Evolutionary conservation across 2,329 filamentous ascomycete species (phyloP), one percentile per base, ranked within the genome.

Genomic region (Diaporthe vexans): DNA sequence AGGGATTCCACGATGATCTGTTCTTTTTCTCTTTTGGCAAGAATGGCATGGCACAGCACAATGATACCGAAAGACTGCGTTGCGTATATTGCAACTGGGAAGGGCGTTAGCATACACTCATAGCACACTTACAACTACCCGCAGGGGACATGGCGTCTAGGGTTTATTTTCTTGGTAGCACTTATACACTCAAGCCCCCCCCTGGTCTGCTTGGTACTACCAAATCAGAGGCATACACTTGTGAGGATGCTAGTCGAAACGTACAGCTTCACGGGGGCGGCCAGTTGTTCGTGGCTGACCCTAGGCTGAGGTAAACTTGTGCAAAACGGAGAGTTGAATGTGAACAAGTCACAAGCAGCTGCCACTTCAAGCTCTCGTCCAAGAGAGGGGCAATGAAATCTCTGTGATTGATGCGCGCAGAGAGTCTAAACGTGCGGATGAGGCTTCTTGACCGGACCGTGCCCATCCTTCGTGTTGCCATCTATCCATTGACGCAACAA

Each of bases 21-120:
- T 46, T 33, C n/a, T 63, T 26, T 52, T 52, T 4, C 19, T 15
- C 21, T 35, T 40, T 63, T n/a, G 58, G 61, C n/a, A 29, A 52
- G 56, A 29, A 71, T 61, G 54, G 57, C 40, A 72, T 52, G 57
- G 69, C 29, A 63, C 48, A 33, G 58, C 63, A 61, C 69, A 72
- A 61, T 54, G 46, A 63, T 54, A 61, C 56, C 57, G 69, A 29
- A 72, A 63, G 57, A 61, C 29, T 61, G 54, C 46, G 46, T 63
- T 72, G 29, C 57, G 54, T 57, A 72, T 63, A 43, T 54, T 72
- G 46, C 26, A 71, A 21, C 29, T 52, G 29, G 35, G 24, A 35
- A 59, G 58, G 69, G 69, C 57, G 69, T 72, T 72, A 59, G 46
- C 57, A 72, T 54, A 35, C n/a, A 72, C 52, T 57, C 67, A 59